Conservation (phyloP, 73 alveolate genomes). For the Paramecium caudatum region DNA sequence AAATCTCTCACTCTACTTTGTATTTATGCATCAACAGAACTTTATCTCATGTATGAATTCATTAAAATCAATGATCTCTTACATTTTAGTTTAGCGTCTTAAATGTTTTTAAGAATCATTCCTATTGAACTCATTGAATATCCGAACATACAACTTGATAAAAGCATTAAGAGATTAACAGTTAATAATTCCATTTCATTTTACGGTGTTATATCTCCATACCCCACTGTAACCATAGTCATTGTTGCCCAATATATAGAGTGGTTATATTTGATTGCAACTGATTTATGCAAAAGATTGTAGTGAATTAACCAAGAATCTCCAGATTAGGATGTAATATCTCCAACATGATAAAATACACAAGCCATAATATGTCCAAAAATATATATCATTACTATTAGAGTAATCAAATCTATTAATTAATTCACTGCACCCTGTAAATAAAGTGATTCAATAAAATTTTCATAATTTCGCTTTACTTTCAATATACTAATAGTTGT, state of each 20-base stretch:
- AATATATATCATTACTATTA: constrained; percentile 14
- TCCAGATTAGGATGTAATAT: neutral
- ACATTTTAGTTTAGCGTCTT: constrained; percentile 32
- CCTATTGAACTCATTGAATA: constrained; percentile 75
- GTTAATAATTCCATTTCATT: constrained; percentile 43
- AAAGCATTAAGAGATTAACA: constrained; percentile 29
- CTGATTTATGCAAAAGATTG: neutral
- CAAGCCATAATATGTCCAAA: constrained; percentile 45
- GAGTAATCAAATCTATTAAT: neutral
- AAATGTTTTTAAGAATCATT: constrained; percentile 59
- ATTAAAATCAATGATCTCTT: constrained; percentile 8
- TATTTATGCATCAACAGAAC: neutral
- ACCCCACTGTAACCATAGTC: constrained; percentile 76
- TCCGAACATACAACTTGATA: constrained; percentile 69
- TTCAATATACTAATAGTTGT: neutral
- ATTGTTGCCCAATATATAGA: constrained; percentile 73
- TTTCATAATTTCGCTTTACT: constrained; percentile 21
- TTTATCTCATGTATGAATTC: constrained; percentile 53
- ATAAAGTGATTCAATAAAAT: constrained; percentile 23
- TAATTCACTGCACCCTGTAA: constrained; percentile 8
- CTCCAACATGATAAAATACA: constrained; percentile 37
- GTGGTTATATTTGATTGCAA: constrained; percentile 42
- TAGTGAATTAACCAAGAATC: neutral
- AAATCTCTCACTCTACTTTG: constrained; percentile 50
- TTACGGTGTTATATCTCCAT: constrained; percentile 75